A percentile compares a stretch with the other conserved stretches of the same genome.
phyloP scores from a whole-genome alignment of 2,329 filamentous ascomycete species.

The Trichoderma atroviride region DNA sequence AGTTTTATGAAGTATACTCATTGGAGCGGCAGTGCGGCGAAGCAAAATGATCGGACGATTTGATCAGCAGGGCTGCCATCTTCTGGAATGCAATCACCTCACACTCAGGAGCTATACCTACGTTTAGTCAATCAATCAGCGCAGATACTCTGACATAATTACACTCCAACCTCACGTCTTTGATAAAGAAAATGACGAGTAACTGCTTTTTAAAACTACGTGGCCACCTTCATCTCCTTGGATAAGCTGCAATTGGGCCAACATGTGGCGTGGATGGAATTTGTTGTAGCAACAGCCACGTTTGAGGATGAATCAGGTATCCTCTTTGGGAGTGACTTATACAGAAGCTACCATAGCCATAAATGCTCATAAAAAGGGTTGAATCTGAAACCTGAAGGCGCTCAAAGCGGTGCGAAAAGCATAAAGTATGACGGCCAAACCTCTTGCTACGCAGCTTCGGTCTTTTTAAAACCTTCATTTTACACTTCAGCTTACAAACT shows the following conservation, averaged over 20 bases:
- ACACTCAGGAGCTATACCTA: background rate
- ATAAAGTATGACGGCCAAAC: background rate
- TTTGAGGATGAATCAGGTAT: background rate
- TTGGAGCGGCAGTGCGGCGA: background rate
- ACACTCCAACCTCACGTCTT: rapidly evolving
- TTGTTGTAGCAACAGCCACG: background rate
- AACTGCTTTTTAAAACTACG: background rate
- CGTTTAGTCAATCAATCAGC: background rate
- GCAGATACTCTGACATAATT: background rate
- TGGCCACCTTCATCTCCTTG: background rate
- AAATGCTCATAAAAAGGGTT: background rate
- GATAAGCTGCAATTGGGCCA: background rate
- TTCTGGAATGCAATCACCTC: background rate
- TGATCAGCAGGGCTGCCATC: background rate
- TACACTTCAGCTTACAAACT: background rate
- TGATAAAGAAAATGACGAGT: background rate
- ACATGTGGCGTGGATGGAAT: background rate
- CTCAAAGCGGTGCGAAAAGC: background rate
- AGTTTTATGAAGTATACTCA: background rate
- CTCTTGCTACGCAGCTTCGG: background rate
- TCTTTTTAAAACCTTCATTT: background rate
- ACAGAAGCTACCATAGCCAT: background rate
- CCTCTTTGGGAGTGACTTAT: background rate
- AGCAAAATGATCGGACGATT: background rate
- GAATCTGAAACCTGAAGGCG: background rate